These are phyloP conservation scores for Pseudoperonospora humuli DNA, from an alignment of 352 stramenopile species.

Conservation along the genomic window DNA sequence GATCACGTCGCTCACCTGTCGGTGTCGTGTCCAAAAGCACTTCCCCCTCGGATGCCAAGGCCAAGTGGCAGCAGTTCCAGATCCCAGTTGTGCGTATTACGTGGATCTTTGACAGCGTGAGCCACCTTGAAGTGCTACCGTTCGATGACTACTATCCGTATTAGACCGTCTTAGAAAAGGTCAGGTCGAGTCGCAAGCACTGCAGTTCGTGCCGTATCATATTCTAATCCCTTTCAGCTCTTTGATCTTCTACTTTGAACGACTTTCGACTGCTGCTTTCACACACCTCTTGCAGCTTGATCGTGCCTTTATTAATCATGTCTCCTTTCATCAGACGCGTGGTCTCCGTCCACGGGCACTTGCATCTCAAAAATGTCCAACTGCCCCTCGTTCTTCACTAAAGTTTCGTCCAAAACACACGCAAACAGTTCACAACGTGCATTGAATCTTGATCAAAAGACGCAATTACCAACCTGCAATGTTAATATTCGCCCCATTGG, in stretches of 20 bases:
- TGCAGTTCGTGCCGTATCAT: too few relatives aligned
- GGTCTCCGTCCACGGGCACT: constrained; percentile 67
- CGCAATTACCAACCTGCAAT: constrained; percentile 51
- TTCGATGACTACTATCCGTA: constrained; percentile 87
- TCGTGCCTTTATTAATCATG: constrained; percentile 14
- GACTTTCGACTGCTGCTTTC: not conserved
- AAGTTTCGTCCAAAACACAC: constrained; percentile 1
- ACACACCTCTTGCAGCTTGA: not conserved
- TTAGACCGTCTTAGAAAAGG: constrained; percentile 23
- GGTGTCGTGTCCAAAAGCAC: constrained; percentile 74
- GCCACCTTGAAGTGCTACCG: constrained; percentile 67
- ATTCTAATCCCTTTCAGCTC: not conserved
- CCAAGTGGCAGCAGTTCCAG: constrained; percentile 52
- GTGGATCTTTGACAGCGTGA: constrained; percentile 87
- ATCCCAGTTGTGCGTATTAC: constrained; percentile 82
- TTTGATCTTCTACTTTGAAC: constrained; percentile 1
- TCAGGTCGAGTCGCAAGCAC: too few relatives aligned
- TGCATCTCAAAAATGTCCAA: constrained; percentile 90
- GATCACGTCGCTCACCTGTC: constrained; percentile 33
- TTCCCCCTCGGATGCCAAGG: constrained; percentile 39
- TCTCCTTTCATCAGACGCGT: constrained; percentile 6
- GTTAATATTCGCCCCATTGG: constrained; percentile 84
- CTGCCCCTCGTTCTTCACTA: constrained; percentile 82
- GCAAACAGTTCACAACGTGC: not conserved
- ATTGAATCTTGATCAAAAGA: not conserved